Evolutionary conservation across 169 alveolate species (phyloP), one percentile per base, ranked within the genome.

Genomic region (Cryptosporidium meleagridis): DNA sequence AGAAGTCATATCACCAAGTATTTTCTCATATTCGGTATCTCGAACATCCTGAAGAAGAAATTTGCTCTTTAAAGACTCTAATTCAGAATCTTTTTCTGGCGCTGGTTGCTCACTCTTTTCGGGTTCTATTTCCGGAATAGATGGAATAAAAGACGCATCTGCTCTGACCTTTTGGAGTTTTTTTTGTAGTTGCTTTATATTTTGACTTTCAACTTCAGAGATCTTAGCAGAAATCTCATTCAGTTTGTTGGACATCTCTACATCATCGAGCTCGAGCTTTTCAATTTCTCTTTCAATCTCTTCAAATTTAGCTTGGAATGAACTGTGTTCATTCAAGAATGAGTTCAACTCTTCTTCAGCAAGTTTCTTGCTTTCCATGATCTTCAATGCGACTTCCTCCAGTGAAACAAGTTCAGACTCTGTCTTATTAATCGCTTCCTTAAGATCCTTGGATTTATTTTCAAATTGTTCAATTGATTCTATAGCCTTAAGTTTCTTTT

Each of bases 201-300:
- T 23, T 31, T 29, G 61, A 31, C 51, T 58, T 61, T 80, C 91
- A 23, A 68, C 58, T 53, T 62, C 87, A 59, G 69, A 23, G 73
- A 91, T 29, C 71, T 92, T 33, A 39, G 65, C 5, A 18, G 69
- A 37, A 31, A 80, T 18, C 5, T 16, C 58, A 33, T 59, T 29
- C n/a, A 80, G 45, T 5, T 80, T 62, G 48, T 62, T 80, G 35
- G 44, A 44, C 1, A 62, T 14, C 23, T 80, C 75, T 26, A 80
- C 53, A 41, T 65, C 75, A 5, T 21, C 39, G 9, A 80, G 23
- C 80, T 92, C 95, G 37, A 75, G 73, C 37, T 92, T 75, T 51
- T 94, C 91, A 59, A 91, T 69, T 23, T 69, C 86, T 61, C 52
- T 86, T 44, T 91, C 91, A 55, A 91, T 23, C 53, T 91, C 80